Conservation (phyloP, 768 basidiomycete genomes). For the Crepidotus variabilis region DNA sequence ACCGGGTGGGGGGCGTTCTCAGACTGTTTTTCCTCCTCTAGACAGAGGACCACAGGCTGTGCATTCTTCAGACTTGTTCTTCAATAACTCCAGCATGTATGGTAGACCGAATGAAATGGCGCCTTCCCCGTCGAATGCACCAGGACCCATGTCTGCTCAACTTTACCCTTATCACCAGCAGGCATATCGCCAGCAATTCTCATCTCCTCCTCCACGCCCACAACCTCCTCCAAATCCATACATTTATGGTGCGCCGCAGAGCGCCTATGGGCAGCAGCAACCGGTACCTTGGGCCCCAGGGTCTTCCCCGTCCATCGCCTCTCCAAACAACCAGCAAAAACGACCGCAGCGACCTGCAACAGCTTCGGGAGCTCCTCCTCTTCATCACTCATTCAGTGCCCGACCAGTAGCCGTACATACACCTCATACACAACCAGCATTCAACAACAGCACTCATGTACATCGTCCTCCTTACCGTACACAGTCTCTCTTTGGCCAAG, state of each 20-base stretch:
- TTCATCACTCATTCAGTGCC: slow-evolving; percentile 2
- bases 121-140: slow-evolving; percentile 1
- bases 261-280: neutral
- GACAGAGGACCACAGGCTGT: neutral
- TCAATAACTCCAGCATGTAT: neutral
- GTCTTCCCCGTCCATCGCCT: neutral
- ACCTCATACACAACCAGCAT: neutral
- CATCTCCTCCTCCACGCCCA: slow-evolving; percentile 24
- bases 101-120: neutral
- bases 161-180: slow-evolving; percentile 30
- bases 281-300: neutral
- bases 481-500: neutral
- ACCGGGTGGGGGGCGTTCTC: neutral
- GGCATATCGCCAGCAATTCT: slow-evolving; percentile 22
- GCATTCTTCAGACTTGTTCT: neutral
- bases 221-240: slow-evolving; percentile 15
- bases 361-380: slow-evolving; percentile 1
- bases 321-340: slow-evolving; percentile 8
- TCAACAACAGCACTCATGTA: too few relatives aligned
- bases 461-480: neutral
- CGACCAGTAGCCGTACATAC: neutral
- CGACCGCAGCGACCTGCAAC: neutral
- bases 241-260: neutral
- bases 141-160: slow-evolving; percentile 18
- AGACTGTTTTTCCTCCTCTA: neutral